phyloP scores from a whole-genome alignment of 108 stramenopile genomes.

The Parmales sp. region DNA sequence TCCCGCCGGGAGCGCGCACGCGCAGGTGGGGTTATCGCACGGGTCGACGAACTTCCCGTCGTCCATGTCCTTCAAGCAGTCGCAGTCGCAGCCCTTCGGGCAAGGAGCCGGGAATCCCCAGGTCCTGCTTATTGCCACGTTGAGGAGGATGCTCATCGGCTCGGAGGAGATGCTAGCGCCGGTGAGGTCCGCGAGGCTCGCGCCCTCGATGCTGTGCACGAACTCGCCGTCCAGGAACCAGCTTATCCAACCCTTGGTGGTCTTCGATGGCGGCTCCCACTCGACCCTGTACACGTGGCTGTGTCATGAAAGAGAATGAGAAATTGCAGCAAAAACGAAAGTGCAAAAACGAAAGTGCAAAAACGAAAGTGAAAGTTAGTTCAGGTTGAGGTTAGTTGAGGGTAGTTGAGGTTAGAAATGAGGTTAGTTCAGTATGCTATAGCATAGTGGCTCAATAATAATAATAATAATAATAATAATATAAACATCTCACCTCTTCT shows the following conservation, averaged over 20 bases:
- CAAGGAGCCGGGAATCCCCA: constrained; percentile 86
- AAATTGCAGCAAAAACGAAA: too few species aligned
- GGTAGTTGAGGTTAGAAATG: too few species aligned
- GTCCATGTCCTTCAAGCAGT: too few species aligned
- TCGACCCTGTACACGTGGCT: constrained; percentile 86
- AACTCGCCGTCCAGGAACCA: constrained; percentile 60
- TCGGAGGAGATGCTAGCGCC: constrained; percentile 85
- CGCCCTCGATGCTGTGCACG: constrained; percentile 44
- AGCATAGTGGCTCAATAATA: too few species aligned
- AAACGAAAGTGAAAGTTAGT: too few species aligned
- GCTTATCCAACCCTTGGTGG: constrained; percentile 41
- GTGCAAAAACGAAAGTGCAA: too few species aligned
- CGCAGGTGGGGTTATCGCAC: constrained; percentile 74
- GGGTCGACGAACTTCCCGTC: constrained; percentile 75
- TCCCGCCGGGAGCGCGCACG: constrained; percentile 65
- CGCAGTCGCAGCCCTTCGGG: constrained; percentile 60
- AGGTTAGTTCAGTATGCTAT: too few species aligned
- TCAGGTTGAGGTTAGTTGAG: too few species aligned
- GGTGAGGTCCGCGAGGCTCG: constrained; percentile 45
- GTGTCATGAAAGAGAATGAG: too few species aligned
- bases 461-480: too few species aligned
- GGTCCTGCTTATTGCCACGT: constrained; percentile 78
- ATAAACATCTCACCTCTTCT: too few species aligned
- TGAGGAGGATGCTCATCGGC: constrained; percentile 81
- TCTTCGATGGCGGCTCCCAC: constrained; percentile 80